phyloP scores from a whole-genome alignment of 176 grass and related monocot species.

The Aegilops sharonensis region DNA sequence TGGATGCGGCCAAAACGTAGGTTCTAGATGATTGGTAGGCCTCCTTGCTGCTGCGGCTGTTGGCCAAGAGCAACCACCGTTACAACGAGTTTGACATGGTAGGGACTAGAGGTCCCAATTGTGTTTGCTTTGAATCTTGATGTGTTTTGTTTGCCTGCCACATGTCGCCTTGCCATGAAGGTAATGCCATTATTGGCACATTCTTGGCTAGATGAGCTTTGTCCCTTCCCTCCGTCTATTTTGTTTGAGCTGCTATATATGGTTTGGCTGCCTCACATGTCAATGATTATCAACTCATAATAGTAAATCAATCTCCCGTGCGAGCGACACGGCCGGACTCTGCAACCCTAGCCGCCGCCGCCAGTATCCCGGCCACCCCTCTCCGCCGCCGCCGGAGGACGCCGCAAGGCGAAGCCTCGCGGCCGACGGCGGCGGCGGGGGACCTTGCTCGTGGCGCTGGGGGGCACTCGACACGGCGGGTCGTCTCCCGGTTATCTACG shows the following conservation, averaged over 20 bases:
- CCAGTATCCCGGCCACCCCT: no score
- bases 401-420: no score
- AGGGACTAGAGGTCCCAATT: background rate
- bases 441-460: no score
- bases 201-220: background rate
- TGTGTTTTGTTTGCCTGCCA: background rate
- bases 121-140: background rate
- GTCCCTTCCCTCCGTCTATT: background rate
- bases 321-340: no score
- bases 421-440: no score
- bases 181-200: background rate
- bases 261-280: background rate
- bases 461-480: no score
- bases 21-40: background rate
- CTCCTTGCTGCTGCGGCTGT: background rate
- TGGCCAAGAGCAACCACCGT: slow-evolving; percentile 1
- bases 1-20: background rate
- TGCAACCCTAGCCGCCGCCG: no score
- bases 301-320: no score
- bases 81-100: background rate
- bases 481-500: no score
- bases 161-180: background rate
- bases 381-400: no score
- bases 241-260: background rate
- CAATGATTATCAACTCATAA: background rate